A percentile compares a stretch with the other conserved stretches of the same genome.
phyloP scores from a whole-genome alignment of 805 yeast species.

The Yamadazyma paraphyllophila region DNA sequence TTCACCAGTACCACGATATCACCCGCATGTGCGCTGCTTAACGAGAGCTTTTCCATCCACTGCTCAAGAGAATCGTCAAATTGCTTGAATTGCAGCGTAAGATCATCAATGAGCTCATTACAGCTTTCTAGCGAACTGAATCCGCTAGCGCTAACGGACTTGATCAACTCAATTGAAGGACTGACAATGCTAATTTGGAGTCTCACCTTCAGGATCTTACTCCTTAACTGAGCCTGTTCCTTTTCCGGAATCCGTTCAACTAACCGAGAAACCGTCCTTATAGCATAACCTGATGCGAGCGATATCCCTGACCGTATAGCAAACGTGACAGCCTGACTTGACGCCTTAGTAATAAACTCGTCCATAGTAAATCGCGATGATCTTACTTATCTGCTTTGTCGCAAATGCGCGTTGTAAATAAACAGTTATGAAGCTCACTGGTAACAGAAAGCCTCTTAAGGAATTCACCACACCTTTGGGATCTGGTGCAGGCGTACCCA shows the following conservation, averaged over 20 bases:
- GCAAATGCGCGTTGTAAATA: not conserved
- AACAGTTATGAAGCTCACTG: slow-evolving; percentile 6
- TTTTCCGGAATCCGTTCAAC: slow-evolving; percentile 54
- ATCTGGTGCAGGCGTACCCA: slow-evolving; percentile 67
- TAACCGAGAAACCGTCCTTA: slow-evolving; percentile 57
- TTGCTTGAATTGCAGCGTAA: slow-evolving; percentile 55
- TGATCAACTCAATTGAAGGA: slow-evolving; percentile 66
- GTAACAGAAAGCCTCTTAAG: slow-evolving; percentile 32
- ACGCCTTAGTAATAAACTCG: slow-evolving; percentile 52
- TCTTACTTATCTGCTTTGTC: not conserved
- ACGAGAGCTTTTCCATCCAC: slow-evolving; percentile 22
- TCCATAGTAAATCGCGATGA: slow-evolving; percentile 28
- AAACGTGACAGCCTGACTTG: slow-evolving; percentile 75
- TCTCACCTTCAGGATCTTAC: slow-evolving; percentile 45
- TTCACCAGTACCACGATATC: slow-evolving; percentile 49
- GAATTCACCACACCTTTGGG: slow-evolving; percentile 52
- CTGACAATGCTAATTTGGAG: slow-evolving; percentile 60
- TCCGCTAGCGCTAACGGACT: slow-evolving; percentile 60
- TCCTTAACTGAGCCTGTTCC: slow-evolving; percentile 46
- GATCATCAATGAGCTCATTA: slow-evolving; percentile 49
- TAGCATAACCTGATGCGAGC: slow-evolving; percentile 70
- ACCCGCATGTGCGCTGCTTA: slow-evolving; percentile 26
- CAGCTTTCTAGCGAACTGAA: slow-evolving; percentile 57
- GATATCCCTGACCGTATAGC: slow-evolving; percentile 77
- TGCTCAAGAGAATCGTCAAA: slow-evolving; percentile 51